Evolutionary conservation across 306 rosid species (phyloP), one percentile per base, ranked within the genome.

Genomic region (Lathyrus tuberosus): DNA sequence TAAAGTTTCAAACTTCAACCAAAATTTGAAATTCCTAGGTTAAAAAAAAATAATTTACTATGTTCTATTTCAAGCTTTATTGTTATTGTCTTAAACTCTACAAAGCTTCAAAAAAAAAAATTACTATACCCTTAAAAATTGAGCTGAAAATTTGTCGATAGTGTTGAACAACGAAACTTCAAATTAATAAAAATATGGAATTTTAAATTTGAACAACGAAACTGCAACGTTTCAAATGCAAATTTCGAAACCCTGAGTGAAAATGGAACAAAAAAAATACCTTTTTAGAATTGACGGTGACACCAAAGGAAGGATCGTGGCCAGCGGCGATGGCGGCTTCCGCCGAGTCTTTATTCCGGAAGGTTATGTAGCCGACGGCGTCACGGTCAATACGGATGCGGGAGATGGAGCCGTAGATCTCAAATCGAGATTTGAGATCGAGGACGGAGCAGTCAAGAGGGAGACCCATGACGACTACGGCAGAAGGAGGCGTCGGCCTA

Each of bases 361-460:
- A 93, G 8, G 88, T 81, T 54, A 93, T 70, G 70, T 84, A 85
- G 6, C 96, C 96, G 42, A 86, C 84, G 30, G 82, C 83, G 61
- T 81, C 93, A 7, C 96, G 93, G 87, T 86, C 93, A 69, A 93
- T 90, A 65, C 96, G 98, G 81, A 90, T 93, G 83, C 96, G 94
- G 41, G 91, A 84, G 67, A 90, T 90, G 49, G 90, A 38, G 40
- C 98, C 96, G 76, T 93, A 93, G 85, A 93, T 93, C 83, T 90
- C 96, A 75, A 93, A 93, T 30, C 98, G 93, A 56, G 96, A 86
- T 74, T 93, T 93, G 70, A 93, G 89, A 71, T 93, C 93, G 35
- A 93, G 91, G 24, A 93, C 96, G 4, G 98, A 93, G 84, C 93
- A 90, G 77, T 86, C 86, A 0, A 63, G 24, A 1, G 91, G 89